Evolutionary conservation across 495 filamentous ascomycete species (phyloP).

Genomic region (Aspergillus ostianus): DNA sequence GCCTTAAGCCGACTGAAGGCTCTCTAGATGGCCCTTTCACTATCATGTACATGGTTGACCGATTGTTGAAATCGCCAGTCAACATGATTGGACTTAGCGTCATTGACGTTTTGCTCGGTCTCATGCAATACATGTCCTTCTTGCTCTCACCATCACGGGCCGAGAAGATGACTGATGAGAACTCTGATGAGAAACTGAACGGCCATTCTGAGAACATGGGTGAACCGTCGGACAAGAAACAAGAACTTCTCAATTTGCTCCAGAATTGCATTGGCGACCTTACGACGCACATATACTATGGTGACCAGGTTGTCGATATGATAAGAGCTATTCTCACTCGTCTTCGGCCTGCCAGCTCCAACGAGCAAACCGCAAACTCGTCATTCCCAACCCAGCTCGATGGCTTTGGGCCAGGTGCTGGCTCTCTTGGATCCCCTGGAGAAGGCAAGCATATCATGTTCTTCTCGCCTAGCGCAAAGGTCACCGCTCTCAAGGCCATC

Average conservation of each 20-base stretch:
- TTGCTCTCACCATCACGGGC: slow-evolving; percentile 60
- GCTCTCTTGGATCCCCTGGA: slow-evolving; percentile 8
- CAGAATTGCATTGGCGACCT: slow-evolving; percentile 78
- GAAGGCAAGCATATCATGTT: slow-evolving; percentile 53
- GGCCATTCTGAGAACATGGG: slow-evolving; percentile 11
- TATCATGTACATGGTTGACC: slow-evolving; percentile 69
- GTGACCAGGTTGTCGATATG: slow-evolving; percentile 92
- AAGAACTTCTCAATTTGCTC: slow-evolving; percentile 60
- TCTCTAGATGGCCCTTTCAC: slow-evolving; percentile 68
- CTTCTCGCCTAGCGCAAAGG: slow-evolving; percentile 67
- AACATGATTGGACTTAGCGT: slow-evolving; percentile 93
- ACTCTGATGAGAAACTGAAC: slow-evolving; percentile 17
- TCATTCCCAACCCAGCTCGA: slow-evolving; percentile 40
- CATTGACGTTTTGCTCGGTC: slow-evolving; percentile 82
- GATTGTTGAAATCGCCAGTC: slow-evolving; percentile 78
- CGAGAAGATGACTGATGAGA: slow-evolving; percentile 21
- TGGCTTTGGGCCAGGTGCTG: slow-evolving; percentile 20
- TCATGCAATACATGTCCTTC: slow-evolving; percentile 74
- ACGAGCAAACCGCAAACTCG: slow-evolving; percentile 35
- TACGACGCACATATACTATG: slow-evolving; percentile 92
- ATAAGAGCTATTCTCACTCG: slow-evolving; percentile 72
- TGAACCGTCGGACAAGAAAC: slow-evolving; percentile 41
- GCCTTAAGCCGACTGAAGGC: slow-evolving; percentile 61
- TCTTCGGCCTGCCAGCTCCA: slow-evolving; percentile 61
- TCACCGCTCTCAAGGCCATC: slow-evolving; percentile 74